Base-by-base conservation (phyloP, 2,329 filamentous ascomycete genomes). In the Cladosporium phlei region DNA sequence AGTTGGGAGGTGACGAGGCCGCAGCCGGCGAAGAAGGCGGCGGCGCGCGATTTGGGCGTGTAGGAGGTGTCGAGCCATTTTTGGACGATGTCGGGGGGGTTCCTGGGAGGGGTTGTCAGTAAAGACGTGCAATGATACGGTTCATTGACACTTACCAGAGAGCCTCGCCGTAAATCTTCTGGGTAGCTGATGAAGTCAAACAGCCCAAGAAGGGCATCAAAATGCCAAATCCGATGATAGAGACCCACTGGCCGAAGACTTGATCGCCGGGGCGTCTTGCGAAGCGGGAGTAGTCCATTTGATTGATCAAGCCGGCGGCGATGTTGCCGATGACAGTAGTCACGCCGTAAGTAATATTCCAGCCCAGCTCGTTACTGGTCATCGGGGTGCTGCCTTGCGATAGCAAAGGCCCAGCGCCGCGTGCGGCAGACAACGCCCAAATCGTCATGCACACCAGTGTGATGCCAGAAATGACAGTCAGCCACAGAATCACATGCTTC, bases 351-450 rank as follows among this genome's bases (percentile, higher is more conserved):
- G 61, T 46, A 55, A 65, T 33, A 61, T 62, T 48, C 70, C 66
- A 59, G 65, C 70, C 52, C 1, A 69, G 59, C 65, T 71, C 7
- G 62, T 69, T 46, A 68, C 67, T 37, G 55, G 28, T 30, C 28
- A 5, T 30, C 28, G 28, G 4, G 2, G 28, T 30, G 28, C 28
- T 30, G 68, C 38, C 37, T 27, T 54, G 52, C 5, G 51, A 54
- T n/a, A 65, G 49, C 2, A 63, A 53, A n/a, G 59, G 60, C 5
- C 62, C 62, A 14, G 28, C 28, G 16, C 28, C 28, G 16, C 16
- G 28, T 30, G 28, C 76, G 4, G 70, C 67, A 2, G 75, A 72
- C 49, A 84, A 73, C 3, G 75, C 75, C 80, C 80, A 85, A 35
- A 80, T 76, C 9, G 81, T 67, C 48, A 73, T 30, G 8, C 28